Percentiles rank a stretch among this genome's conserved stretches.
phyloP scores from a whole-genome alignment of 768 basidiomycete genomes.

The Rhodosporidiobolus sp. region DNA sequence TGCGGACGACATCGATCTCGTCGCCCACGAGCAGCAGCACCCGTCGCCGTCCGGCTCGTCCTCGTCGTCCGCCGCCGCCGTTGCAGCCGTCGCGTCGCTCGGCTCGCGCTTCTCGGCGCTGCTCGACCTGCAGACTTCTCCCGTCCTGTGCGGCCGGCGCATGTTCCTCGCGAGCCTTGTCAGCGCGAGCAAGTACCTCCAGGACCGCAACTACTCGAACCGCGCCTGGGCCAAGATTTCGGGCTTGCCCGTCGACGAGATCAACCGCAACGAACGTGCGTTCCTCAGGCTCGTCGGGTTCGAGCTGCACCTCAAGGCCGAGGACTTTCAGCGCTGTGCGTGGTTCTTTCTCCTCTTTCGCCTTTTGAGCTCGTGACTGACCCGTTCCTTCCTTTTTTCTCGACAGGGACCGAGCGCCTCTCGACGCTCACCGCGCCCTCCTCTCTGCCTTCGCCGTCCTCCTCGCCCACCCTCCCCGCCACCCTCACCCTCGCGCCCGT shows the following conservation, averaged over 20 bases:
- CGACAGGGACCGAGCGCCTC: conserved; percentile 31
- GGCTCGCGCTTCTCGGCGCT: conserved; percentile 2
- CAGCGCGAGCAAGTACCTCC: conserved; percentile 84
- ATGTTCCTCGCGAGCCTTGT: conserved; percentile 85
- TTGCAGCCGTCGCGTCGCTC: conserved; percentile 1
- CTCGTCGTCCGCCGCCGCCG: background rate
- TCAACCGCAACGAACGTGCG: conserved; percentile 81
- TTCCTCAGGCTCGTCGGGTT: conserved; percentile 77
- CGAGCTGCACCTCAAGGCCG: conserved; percentile 37
- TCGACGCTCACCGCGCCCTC: conserved; percentile 1
- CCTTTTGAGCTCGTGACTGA: background rate
- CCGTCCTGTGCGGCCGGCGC: conserved; percentile 75
- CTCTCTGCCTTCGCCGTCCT: background rate
- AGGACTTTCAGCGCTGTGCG: conserved; percentile 40
- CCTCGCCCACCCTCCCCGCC: background rate
- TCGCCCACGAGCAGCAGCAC: background rate
- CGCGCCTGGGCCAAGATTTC: conserved; percentile 90
- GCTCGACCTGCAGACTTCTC: conserved; percentile 27
- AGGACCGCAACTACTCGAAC: conserved; percentile 90
- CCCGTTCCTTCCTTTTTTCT: background rate
- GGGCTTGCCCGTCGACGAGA: conserved; percentile 79
- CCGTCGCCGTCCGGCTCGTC: background rate
- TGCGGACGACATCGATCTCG: background rate
- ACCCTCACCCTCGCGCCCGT: background rate
- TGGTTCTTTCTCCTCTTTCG: too few relatives aligned